Evolutionary conservation across 2,329 filamentous ascomycete species (phyloP).

Genomic region (Xylariales sp.): DNA sequence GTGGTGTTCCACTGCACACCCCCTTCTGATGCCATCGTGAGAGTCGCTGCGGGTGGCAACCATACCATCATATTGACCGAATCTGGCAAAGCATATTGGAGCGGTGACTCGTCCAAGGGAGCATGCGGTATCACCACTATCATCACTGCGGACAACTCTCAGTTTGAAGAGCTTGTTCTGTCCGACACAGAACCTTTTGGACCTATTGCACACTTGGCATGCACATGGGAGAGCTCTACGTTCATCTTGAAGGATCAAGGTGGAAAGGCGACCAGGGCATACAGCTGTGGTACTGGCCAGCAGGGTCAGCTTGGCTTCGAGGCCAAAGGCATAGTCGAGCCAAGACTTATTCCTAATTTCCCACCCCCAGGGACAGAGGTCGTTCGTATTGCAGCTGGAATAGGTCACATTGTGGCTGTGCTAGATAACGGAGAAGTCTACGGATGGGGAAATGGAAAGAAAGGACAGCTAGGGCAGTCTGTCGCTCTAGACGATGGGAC

Average conservation of each 20-base stretch:
- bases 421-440: constrained; percentile 72
- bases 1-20: constrained; percentile 49
- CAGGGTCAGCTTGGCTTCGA: constrained; percentile 66
- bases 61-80: constrained; percentile 72
- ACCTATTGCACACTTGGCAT: constrained; percentile 48
- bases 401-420: constrained; percentile 73
- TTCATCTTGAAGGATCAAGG: constrained; percentile 46
- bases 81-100: constrained; percentile 56
- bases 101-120: constrained; percentile 55
- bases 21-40: constrained; percentile 30
- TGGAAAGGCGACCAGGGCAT: constrained; percentile 45
- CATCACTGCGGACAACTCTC: constrained; percentile 21
- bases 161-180: constrained; percentile 37
- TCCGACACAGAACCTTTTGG: constrained; percentile 21
- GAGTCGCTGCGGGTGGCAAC: constrained; percentile 68
- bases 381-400: constrained; percentile 63
- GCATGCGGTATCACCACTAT: constrained; percentile 45
- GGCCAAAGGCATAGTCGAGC: constrained; percentile 8
- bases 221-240: constrained; percentile 74
- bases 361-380: constrained; percentile 57
- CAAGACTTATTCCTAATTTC: constrained; percentile 53
- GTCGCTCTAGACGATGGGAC: constrained; percentile 15
- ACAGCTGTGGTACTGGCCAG: constrained; percentile 59
- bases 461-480: constrained; percentile 72
- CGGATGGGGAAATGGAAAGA: constrained; percentile 84